Conservation (phyloP, 495 filamentous ascomycete species). For the Chaetomidium leptoderma region DNA sequence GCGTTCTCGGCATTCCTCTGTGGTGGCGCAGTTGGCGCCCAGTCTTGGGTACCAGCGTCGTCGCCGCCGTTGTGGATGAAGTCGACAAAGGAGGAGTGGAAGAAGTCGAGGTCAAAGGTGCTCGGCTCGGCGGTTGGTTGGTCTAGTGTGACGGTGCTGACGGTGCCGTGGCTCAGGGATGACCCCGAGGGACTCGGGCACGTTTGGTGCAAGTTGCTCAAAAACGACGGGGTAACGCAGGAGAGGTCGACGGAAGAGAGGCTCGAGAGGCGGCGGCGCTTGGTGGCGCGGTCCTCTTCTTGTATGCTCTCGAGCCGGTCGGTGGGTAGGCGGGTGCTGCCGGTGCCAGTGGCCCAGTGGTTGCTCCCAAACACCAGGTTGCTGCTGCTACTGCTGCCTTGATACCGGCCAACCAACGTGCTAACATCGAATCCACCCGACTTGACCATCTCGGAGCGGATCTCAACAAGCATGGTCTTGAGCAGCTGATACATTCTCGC, state of each 20-base stretch:
- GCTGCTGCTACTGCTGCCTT: slow-evolving; percentile 2
- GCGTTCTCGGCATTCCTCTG: background rate
- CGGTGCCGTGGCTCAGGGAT: slow-evolving; percentile 6
- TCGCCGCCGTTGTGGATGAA: slow-evolving; percentile 16
- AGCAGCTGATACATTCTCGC: slow-evolving; percentile 34
- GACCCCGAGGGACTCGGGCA: slow-evolving; percentile 19
- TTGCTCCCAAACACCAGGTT: slow-evolving; percentile 14
- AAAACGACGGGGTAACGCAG: slow-evolving; percentile 3
- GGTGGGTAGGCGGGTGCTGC: background rate
- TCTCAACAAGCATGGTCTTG: slow-evolving; percentile 34
- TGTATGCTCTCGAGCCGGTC: background rate
- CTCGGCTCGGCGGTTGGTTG: slow-evolving; percentile 1
- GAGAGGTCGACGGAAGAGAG: slow-evolving; percentile 7
- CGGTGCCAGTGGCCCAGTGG: background rate
- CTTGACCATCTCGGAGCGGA: slow-evolving; percentile 29
- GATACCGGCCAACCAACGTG: slow-evolving; percentile 6
- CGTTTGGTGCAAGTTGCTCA: background rate
- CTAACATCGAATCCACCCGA: slow-evolving; percentile 15
- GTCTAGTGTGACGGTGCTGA: background rate
- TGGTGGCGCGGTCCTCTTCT: slow-evolving; percentile 17
- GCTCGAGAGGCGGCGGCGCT: slow-evolving; percentile 22
- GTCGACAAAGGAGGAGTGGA: slow-evolving; percentile 21
- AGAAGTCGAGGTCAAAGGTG: slow-evolving; percentile 24
- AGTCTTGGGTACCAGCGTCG: slow-evolving; percentile 1
- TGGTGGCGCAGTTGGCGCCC: background rate